Percentiles rank a stretch among this genome's conserved stretches.
Evolutionary conservation across 768 basidiomycete genomes (phyloP).

Genomic region (Lentinula raphanica): DNA sequence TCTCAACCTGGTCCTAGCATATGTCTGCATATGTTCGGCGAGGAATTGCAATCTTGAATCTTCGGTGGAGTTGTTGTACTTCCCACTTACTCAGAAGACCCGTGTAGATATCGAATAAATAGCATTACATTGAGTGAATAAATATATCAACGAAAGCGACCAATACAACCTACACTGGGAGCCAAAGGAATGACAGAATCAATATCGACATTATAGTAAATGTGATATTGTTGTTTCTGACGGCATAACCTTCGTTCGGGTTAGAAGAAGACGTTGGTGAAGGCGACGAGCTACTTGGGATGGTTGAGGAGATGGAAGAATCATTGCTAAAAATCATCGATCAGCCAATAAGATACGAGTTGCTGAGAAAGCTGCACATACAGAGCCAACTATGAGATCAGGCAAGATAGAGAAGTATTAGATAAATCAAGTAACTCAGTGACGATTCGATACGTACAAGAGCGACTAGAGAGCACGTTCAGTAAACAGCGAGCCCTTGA

Average conservation of each 20-base stretch:
- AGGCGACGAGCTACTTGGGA: not conserved
- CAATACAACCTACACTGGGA: not conserved
- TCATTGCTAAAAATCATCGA: not conserved
- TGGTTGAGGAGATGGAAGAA: not conserved
- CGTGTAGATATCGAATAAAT: not conserved
- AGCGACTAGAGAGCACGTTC: not conserved
- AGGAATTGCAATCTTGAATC: too few species aligned
- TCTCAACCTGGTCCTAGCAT: too few species aligned
- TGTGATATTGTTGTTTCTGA: not conserved
- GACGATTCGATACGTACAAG: not conserved
- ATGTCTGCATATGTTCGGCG: too few species aligned
- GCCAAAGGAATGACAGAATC: not conserved
- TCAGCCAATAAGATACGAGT: not conserved
- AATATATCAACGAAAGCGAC: not conserved
- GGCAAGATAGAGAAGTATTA: not conserved
- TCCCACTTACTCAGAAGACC: too few species aligned
- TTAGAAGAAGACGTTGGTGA: not conserved
- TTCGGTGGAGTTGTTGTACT: too few species aligned
- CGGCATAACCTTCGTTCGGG: not conserved
- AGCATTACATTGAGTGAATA: not conserved
- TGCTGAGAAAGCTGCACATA: not conserved
- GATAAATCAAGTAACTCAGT: too few species aligned
- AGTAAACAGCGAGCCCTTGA: not conserved
- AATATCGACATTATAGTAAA: not conserved
- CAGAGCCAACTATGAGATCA: not conserved